Base-by-base conservation (phyloP, 306 rosid genomes). In the Sicyos baderoa region DNA sequence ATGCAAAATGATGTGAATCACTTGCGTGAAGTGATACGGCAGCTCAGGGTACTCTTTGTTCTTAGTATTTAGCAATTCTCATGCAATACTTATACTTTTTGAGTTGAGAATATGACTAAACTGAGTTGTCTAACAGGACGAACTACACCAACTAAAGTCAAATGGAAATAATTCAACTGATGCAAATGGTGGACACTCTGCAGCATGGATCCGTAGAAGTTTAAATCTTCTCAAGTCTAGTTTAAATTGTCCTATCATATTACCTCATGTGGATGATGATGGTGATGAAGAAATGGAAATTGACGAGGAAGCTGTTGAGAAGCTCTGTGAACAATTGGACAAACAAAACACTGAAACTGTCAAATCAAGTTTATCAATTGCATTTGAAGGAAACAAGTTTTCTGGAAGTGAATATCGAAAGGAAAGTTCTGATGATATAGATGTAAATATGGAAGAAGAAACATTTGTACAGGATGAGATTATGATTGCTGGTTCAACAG, bases 251-350 rank as follows among this genome's bases (percentile, higher is more conserved):
- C 89, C 91, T 3, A 54, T 70, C 12, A 74, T 79, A 60, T 75
- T 86, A 63, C 67, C 83, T 53, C 74, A 75, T 70, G 76, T 86
- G 32, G 97, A 90, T 21, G 92, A 90, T 58, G 99, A 94, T 65
- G 85, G 96, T 72, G 97, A 94, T 79, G 95, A 82, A 75, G 99
- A 90, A 82, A 94, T 94, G 99, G 99, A 94, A 77, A 90, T 94
- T 79, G 97, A 86, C 10, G 99, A 83, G 81, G 95, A 87, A 74
- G 92, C 82, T 71, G 86, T 86, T 77, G 88, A 87, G 75, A 86
- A 84, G 56, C 79, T 85, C 21, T 85, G 85, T 72, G 75, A 55
- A 64, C 80, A 76, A 82, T 80, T 79, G 70, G 80, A 74, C 63
- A 77, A 79, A 75, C 77, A 84, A 76, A 57, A 80, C 64, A 70